A percentile compares a stretch with the other conserved stretches of the same genome.
Conservation (phyloP, 2,329 filamentous ascomycete genomes). For the Epichloe amarillans region DNA sequence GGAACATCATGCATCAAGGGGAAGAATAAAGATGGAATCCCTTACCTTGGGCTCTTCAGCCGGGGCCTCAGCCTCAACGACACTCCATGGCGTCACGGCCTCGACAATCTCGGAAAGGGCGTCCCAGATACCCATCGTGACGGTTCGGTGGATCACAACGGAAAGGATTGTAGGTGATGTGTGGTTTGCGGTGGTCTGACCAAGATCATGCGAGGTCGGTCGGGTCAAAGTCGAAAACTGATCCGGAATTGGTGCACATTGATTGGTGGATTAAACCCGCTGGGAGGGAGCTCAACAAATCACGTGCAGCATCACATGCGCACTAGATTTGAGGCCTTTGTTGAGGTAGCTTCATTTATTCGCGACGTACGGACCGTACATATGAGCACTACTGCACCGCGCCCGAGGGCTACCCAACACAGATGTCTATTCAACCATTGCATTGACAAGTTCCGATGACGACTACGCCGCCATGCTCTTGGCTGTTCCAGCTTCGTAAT, state of each 20-base stretch:
- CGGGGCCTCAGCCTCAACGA: conserved; percentile 53
- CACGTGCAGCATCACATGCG: conserved; percentile 13
- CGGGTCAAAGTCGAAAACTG: conserved; percentile 30
- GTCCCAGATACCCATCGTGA: conserved; percentile 55
- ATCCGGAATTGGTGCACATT: conserved; percentile 35
- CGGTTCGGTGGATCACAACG: conserved; percentile 26
- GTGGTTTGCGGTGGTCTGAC: conserved; percentile 18
- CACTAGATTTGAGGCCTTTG: background rate
- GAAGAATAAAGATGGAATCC: background rate
- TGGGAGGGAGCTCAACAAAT: background rate
- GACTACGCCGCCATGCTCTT: too few species aligned
- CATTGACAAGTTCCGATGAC: too few species aligned
- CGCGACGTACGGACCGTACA: too few species aligned
- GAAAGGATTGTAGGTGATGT: conserved; percentile 21
- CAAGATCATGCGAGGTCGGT: conserved; percentile 20
- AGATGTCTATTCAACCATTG: too few species aligned
- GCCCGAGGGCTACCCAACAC: too few species aligned
- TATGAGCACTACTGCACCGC: too few species aligned
- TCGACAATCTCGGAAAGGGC: conserved; percentile 50
- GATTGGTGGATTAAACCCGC: conserved; percentile 25
- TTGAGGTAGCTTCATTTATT: too few species aligned
- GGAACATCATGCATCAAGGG: background rate
- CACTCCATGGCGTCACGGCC: conserved; percentile 51
- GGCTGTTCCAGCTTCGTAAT: too few species aligned
- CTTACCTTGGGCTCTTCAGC: conserved; percentile 48